Conservation (phyloP, 2,329 filamentous ascomycete species). For the Xylaria multiplex region DNA sequence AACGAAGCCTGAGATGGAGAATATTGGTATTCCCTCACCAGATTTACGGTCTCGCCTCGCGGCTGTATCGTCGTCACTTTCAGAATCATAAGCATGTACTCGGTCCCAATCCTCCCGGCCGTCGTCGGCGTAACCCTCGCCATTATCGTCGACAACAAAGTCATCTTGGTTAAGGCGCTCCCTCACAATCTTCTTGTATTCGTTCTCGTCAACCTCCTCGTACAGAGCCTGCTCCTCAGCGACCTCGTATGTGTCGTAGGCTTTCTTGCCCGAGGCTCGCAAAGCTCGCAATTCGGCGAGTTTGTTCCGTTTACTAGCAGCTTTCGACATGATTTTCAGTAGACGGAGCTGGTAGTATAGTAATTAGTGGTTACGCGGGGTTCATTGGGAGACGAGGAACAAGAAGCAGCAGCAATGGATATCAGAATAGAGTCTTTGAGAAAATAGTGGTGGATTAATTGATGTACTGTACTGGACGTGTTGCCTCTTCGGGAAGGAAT, state of each 20-base stretch:
- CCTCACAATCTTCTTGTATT: conserved; percentile 95
- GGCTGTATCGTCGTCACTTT: conserved; percentile 75
- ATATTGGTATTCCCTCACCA: conserved; percentile 52
- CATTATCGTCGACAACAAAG: conserved; percentile 98
- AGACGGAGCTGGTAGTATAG: not conserved
- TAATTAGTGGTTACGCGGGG: conserved; percentile 4
- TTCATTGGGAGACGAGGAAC: not conserved
- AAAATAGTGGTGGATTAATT: conserved; percentile 6
- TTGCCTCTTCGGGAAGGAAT: conserved; percentile 13
- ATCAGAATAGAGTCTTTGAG: conserved; percentile 1
- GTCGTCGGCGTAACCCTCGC: conserved; percentile 95
- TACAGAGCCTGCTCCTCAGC: conserved; percentile 87
- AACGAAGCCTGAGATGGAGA: conserved; percentile 1
- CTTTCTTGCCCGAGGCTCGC: conserved; percentile 89
- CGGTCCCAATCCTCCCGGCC: conserved; percentile 94
- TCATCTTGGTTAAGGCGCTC: conserved; percentile 91
- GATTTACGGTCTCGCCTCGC: conserved; percentile 61
- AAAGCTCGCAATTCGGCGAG: conserved; percentile 85
- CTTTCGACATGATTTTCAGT: conserved; percentile 54
- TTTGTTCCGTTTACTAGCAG: conserved; percentile 58
- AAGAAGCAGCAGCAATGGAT: conserved; percentile 9
- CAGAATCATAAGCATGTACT: conserved; percentile 72
- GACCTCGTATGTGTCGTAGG: conserved; percentile 86
- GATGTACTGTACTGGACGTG: conserved; percentile 8
- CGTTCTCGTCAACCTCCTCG: conserved; percentile 95